phyloP scores from a whole-genome alignment of 768 basidiomycete genomes.

The Termitomyces sp. region DNA sequence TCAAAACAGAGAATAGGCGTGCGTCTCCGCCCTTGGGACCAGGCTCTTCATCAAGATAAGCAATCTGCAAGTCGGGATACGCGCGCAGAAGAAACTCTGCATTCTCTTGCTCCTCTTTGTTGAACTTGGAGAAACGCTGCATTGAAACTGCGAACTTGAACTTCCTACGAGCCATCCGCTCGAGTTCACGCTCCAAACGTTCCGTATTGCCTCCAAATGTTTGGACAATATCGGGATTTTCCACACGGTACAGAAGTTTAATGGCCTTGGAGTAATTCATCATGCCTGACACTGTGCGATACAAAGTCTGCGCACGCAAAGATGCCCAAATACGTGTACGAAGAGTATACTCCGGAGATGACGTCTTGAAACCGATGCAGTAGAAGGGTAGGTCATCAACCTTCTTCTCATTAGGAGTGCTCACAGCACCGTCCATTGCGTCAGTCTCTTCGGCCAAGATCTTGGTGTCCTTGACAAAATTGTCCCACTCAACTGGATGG shows the following conservation, averaged over 20 bases:
- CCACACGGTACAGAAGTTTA: constrained; percentile 97
- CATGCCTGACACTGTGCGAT: constrained; percentile 99
- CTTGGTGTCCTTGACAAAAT: constrained; percentile 99
- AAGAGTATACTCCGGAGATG: constrained; percentile 97
- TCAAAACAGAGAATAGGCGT: constrained; percentile 85
- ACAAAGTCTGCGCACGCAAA: constrained; percentile 94
- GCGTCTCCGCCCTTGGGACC: constrained; percentile 86
- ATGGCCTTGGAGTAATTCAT: constrained; percentile 99
- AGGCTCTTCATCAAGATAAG: constrained; percentile 95
- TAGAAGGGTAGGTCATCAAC: constrained; percentile 97
- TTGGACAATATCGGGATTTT: constrained; percentile 97
- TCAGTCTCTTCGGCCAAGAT: constrained; percentile 91
- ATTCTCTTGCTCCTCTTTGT: constrained; percentile 98
- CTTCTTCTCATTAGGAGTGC: constrained; percentile 75
- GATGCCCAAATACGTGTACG: constrained; percentile 99
- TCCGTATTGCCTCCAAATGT: constrained; percentile 96
- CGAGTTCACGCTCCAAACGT: constrained; percentile 90
- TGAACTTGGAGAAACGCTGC: constrained; percentile 99
- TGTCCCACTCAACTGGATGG: constrained; percentile 99
- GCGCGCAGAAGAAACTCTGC: constrained; percentile 97
- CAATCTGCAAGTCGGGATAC: constrained; percentile 97
- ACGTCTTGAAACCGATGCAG: constrained; percentile 98
- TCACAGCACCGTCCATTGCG: constrained; percentile 49
- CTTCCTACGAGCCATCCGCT: constrained; percentile 95
- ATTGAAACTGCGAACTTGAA: constrained; percentile 98